Evolutionary conservation across 2,329 filamentous ascomycete species (phyloP), one percentile per base, ranked within the genome.

Genomic region (Chaetomiaceae sp.): DNA sequence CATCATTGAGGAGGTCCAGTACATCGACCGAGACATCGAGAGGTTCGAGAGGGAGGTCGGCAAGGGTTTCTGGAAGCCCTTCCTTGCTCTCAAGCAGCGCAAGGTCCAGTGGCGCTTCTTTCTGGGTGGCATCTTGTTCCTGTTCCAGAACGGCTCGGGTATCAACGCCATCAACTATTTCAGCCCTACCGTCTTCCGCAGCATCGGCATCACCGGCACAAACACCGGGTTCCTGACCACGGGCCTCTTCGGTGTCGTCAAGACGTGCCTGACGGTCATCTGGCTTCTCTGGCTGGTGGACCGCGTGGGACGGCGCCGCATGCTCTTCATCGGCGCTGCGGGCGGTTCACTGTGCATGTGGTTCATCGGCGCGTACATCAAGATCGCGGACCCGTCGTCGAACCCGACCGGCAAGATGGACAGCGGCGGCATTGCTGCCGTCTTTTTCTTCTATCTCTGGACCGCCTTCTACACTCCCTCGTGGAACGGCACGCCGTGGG

Each of bases 141-240:
- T 91, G 47, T 89, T 83, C 76, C 87, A 92, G 67, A 92, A 92
- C 60, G 83, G 83, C 44, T 76, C 72, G 3, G 86, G 86, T 2
- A 89, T 89, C 70, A 89, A 89, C 59, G 85, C 86, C 17, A 84
- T 87, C 70, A 89, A 89, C 71, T 89, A 89, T 69, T 88, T 85
- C 67, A 76, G 73, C 1, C 85, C 85, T 0, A 85, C 79, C 0
- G 78, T 89, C 9, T 88, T 89, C 73, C 76, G 70, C 55, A 70
- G 68, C 39, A 68, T 77, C 44, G 74, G 74, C 4, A 68, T 76
- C 44, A 68, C 65, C 2, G 74, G 73, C 12, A 73, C 69, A 42
- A 71, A 69, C 59, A 70, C 68, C 0, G 63, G 68, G 33, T 71
- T 77, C 55, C 64, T 77, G 25, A 87, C 85, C 0, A 90, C 86